Evolutionary conservation across 2,329 filamentous ascomycete genomes (phyloP), one percentile per base, ranked within the genome.

Genomic region (Apiospora pterosperma): DNA sequence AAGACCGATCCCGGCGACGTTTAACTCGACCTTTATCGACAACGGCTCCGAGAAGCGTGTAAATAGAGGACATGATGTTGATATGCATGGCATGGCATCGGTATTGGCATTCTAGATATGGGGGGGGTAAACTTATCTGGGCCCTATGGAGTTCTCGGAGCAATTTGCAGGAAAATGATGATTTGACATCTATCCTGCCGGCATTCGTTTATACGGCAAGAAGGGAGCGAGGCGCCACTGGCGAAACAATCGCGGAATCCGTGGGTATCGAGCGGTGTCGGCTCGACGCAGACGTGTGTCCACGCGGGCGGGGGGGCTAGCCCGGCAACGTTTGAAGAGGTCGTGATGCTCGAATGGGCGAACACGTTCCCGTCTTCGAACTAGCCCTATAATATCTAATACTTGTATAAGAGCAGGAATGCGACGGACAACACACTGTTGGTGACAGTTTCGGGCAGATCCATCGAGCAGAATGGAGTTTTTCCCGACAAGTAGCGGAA

Each of bases 11-110:
- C 67, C 65, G 70, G 68, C 69, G 67, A 71, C 71, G 67, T 67
- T 71, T 70, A 72, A 71, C 70, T 71, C 68, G 66, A 70, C 63
- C 72, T 73, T 74, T 71, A 68, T 67, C 71, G 70, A 72, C 66
- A 74, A 70, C 69, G 71, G 75, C 72, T 76, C 76, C 71, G 67
- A 70, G 74, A 74, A 76, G 75, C 74, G 70, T 82, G 79, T 82
- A 82, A 77, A 82, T 82, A 82, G 76, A 81, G 76, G 75, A 76
- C 76, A 79, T 80, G 76, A 80, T 80, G 78, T 82, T 81, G 78
- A 79, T 79, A 80, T 80, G 78, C 74, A 79, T 79, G 75, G 75
- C 78, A 80, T 76, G 77, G 80, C 78, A 81, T 80, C 71, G 78
- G 78, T 77, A 80, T 79, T 79, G 76, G 77, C 77, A 80, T 80